These are phyloP conservation scores for Penicillium sp. DNA, from an alignment of 2,329 filamentous ascomycete genomes.

Conservation along the genomic window DNA sequence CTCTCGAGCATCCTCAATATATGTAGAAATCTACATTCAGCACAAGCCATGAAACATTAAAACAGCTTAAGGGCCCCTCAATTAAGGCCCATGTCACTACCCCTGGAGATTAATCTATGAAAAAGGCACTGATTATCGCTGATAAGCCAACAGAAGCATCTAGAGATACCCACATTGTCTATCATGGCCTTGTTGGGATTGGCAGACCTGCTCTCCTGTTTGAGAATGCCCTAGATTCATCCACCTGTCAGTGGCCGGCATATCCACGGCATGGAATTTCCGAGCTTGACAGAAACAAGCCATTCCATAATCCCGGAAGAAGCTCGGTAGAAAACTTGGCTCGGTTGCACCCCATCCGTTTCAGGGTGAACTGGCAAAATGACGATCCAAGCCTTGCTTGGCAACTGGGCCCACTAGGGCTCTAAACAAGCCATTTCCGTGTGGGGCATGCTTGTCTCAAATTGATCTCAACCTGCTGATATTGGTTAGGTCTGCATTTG, in stretches of 20 bases:
- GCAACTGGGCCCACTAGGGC: not conserved
- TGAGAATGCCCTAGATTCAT: not conserved
- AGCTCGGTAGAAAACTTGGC: not conserved
- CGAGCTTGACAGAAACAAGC: not conserved
- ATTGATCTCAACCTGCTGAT: not conserved
- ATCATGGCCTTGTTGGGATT: constrained; percentile 13
- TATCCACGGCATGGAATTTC: not conserved
- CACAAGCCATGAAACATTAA: constrained; percentile 1
- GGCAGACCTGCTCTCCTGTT: constrained; percentile 1
- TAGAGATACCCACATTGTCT: constrained; percentile 3
- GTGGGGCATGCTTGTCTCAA: constrained; percentile 11
- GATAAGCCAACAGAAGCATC: constrained; percentile 4
- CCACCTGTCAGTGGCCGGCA: not conserved
- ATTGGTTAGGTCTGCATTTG: not conserved
- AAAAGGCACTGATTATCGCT: constrained; percentile 1
- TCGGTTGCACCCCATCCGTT: not conserved
- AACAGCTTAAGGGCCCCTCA: not conserved
- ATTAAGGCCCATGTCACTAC: not conserved
- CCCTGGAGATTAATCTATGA: not conserved
- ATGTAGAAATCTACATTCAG: not conserved
- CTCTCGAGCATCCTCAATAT: not conserved
- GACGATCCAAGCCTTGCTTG: constrained; percentile 1
- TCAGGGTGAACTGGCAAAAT: constrained; percentile 1
- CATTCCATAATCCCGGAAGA: not conserved
- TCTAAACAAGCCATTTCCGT: not conserved